Conservation (phyloP, 208 protist genomes). For the Tetramitus jugosus region DNA sequence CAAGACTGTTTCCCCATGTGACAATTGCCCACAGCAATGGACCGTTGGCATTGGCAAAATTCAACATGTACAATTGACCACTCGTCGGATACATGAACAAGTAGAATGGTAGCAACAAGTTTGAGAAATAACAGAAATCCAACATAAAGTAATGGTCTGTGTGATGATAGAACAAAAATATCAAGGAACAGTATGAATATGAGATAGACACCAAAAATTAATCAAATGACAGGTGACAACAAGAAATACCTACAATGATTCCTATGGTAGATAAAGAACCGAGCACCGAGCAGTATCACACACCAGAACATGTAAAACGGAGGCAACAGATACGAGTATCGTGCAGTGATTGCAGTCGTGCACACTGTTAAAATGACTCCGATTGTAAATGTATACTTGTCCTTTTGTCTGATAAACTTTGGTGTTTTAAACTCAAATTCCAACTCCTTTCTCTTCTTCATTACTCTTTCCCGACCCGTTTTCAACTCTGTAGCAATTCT, state of each 20-base stretch:
- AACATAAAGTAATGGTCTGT: conserved; percentile 6
- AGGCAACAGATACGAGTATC: neutral
- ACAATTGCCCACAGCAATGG: conserved; percentile 32
- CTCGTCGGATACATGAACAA: conserved; percentile 5
- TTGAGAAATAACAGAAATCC: conserved; percentile 21
- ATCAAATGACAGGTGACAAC: too few species aligned
- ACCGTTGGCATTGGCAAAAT: conserved; percentile 34
- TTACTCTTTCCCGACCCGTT: too few species aligned
- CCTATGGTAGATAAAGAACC: too few species aligned
- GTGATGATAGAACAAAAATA: neutral
- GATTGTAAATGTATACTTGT: conserved; percentile 1
- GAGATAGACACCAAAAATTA: neutral
- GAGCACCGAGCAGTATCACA: neutral
- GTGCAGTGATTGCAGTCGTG: neutral
- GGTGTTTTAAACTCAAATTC: neutral
- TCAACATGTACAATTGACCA: conserved; percentile 24
- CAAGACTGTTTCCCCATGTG: conserved; percentile 34
- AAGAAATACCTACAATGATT: too few species aligned
- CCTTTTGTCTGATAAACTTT: neutral
- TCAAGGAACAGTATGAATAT: neutral
- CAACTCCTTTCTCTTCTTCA: neutral
- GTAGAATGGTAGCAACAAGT: neutral
- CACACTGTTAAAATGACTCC: neutral
- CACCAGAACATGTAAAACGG: neutral
- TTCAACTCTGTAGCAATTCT: too few species aligned